These are phyloP conservation scores for Aspergillus olivimuriae DNA, from an alignment of 495 filamentous ascomycete genomes.

Conservation along the genomic window DNA sequence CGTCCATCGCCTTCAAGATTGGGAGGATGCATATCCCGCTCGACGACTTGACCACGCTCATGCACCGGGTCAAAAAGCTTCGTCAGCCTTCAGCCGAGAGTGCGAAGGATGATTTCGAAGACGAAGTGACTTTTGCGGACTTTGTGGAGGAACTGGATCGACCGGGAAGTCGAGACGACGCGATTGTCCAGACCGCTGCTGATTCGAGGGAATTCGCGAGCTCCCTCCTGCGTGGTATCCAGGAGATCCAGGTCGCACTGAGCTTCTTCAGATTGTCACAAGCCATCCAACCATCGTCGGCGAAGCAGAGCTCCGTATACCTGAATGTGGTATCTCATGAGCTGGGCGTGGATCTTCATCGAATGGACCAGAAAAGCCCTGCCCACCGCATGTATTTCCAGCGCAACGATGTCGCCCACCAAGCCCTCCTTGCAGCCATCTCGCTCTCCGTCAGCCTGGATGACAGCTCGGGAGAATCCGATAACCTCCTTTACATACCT, in stretches of 20 bases:
- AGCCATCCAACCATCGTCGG: constrained; percentile 57
- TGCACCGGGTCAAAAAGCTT: constrained; percentile 42
- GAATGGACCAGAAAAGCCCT: constrained; percentile 87
- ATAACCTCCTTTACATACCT: constrained; percentile 86
- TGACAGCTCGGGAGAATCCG: constrained; percentile 74
- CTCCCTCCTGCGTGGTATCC: constrained; percentile 84
- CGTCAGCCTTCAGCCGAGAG: constrained; percentile 24
- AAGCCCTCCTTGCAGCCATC: constrained; percentile 86
- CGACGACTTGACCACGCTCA: constrained; percentile 69
- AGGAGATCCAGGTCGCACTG: constrained; percentile 92
- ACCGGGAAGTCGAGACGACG: constrained; percentile 66
- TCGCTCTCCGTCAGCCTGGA: constrained; percentile 89
- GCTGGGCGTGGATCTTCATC: constrained; percentile 85
- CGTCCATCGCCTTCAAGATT: constrained; percentile 82
- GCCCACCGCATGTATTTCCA: constrained; percentile 99
- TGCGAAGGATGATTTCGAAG: constrained; percentile 33
- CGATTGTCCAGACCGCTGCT: constrained; percentile 76
- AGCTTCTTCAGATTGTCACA: constrained; percentile 87
- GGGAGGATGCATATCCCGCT: constrained; percentile 85
- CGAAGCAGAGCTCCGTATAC: constrained; percentile 61
- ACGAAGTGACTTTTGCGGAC: constrained; percentile 62
- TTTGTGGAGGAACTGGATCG: constrained; percentile 72
- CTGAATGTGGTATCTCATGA: constrained; percentile 93
- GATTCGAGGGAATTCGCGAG: constrained; percentile 91
- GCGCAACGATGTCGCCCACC: constrained; percentile 84